Evolutionary conservation across 371 early-diverging fungal species (phyloP).

Genomic region (Syncephalastrum racemosum): DNA sequence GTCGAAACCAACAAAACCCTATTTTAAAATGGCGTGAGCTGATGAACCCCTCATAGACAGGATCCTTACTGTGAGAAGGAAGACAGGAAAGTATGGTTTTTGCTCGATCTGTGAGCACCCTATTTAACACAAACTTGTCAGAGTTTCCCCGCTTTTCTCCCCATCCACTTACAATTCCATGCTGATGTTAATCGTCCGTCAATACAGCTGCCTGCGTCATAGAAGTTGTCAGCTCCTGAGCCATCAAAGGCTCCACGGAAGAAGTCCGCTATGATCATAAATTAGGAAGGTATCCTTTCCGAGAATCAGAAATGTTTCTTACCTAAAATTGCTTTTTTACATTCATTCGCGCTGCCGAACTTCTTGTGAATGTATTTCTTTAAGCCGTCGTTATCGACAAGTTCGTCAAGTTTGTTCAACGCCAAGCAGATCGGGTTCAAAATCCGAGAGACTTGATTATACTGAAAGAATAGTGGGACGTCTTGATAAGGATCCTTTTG

Average conservation of each 20-base stretch:
- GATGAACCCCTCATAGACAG: not conserved
- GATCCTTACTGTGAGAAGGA: conserved; percentile 73
- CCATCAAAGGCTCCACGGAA: conserved; percentile 97
- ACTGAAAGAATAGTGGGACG: conserved; percentile 41
- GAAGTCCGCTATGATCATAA: conserved; percentile 68
- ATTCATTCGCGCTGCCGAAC: conserved; percentile 65
- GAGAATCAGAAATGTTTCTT: no score
- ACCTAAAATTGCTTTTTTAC: conserved; percentile 70
- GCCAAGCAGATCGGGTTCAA: conserved; percentile 83
- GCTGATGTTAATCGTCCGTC: conserved; percentile 94
- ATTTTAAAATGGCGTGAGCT: conserved; percentile 12
- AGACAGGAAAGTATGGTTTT: conserved; percentile 87
- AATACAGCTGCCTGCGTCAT: conserved; percentile 95
- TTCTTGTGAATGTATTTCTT: conserved; percentile 62
- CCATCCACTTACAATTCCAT: conserved; percentile 80
- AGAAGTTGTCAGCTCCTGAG: conserved; percentile 93
- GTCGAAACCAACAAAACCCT: conserved; percentile 80
- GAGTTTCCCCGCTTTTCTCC: not conserved
- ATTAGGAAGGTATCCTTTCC: not conserved
- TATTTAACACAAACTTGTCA: conserved; percentile 2
- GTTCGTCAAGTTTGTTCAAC: conserved; percentile 70
- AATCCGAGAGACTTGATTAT: conserved; percentile 94
- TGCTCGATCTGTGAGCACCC: conserved; percentile 89
- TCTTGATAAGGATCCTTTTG: conserved; percentile 4
- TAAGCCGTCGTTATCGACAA: conserved; percentile 59